Conservation (phyloP, 257 asterid genomes). For the Prunella vulgaris region DNA sequence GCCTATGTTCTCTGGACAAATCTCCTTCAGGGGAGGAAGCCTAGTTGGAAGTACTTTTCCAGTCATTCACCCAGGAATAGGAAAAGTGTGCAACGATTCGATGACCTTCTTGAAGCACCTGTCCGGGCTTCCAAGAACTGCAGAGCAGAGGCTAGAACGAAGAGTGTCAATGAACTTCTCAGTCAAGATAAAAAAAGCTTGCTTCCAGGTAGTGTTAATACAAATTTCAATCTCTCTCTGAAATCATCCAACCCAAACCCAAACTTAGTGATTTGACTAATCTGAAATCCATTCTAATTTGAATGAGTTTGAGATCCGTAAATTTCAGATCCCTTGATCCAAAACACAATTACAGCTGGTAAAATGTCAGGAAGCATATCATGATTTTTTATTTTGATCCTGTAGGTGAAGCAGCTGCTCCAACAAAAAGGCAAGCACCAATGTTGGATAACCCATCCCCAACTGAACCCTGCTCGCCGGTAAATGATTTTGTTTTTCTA, state of each 20-base stretch:
- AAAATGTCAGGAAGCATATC: neutral
- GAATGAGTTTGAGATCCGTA: neutral
- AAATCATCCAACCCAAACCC: neutral
- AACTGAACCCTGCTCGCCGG: no score
- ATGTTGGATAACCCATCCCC: neutral
- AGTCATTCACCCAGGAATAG: slow-evolving; percentile 26
- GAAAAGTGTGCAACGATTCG: slow-evolving; percentile 20
- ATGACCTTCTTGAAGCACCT: slow-evolving; percentile 12
- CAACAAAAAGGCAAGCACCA: neutral
- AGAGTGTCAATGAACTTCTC: slow-evolving; percentile 12
- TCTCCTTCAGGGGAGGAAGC: slow-evolving; percentile 39
- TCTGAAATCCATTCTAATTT: neutral
- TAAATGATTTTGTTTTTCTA: no score
- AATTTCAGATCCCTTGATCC: neutral
- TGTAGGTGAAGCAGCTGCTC: slow-evolving; percentile 18
- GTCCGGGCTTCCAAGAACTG: slow-evolving; percentile 18
- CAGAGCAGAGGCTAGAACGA: slow-evolving; percentile 22
- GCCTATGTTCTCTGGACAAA: slow-evolving; percentile 46
- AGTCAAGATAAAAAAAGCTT: neutral
- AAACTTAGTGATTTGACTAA: neutral
- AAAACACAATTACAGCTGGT: neutral
- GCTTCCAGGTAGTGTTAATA: slow-evolving; percentile 22
- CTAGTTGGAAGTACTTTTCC: slow-evolving; percentile 42
- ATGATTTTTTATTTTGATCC: neutral
- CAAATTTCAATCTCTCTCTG: neutral